phyloP scores from a whole-genome alignment of 176 grass and related monocot genomes.

The Triticum timopheevii region DNA sequence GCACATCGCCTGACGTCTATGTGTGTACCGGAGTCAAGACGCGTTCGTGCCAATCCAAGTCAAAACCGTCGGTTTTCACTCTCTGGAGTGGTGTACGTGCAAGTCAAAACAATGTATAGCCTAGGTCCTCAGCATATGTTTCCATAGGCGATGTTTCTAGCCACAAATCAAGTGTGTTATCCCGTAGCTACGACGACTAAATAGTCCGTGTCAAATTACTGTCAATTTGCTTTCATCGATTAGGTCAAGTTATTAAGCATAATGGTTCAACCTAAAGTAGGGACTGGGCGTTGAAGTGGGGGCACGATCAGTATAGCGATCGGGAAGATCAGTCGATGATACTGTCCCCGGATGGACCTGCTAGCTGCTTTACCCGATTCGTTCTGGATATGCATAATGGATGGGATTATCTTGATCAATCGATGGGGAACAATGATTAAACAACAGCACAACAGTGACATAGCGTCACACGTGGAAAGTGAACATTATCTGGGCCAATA shows the following conservation, averaged over 20 bases:
- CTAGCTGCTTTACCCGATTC: constrained; percentile 14
- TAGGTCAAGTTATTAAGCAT: constrained; percentile 16
- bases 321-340: constrained; percentile 15
- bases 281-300: background rate
- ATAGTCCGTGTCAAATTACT: background rate
- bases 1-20: background rate
- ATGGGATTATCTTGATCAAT: background rate
- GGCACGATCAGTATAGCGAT: background rate
- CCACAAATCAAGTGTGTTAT: background rate
- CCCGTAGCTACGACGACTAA: background rate
- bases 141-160: background rate
- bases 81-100: background rate
- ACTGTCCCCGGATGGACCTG: background rate
- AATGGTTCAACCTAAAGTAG: constrained; percentile 28
- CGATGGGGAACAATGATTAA: background rate
- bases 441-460: background rate
- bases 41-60: background rate
- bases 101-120: background rate
- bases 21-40: background rate
- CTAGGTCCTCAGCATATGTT: no score
- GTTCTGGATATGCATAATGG: constrained; percentile 25
- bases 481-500: background rate
- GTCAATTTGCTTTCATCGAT: background rate
- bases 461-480: constrained; percentile 31
- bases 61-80: background rate